Conservation (phyloP, 345 rosid species). For the Geranium rotundifolium region DNA sequence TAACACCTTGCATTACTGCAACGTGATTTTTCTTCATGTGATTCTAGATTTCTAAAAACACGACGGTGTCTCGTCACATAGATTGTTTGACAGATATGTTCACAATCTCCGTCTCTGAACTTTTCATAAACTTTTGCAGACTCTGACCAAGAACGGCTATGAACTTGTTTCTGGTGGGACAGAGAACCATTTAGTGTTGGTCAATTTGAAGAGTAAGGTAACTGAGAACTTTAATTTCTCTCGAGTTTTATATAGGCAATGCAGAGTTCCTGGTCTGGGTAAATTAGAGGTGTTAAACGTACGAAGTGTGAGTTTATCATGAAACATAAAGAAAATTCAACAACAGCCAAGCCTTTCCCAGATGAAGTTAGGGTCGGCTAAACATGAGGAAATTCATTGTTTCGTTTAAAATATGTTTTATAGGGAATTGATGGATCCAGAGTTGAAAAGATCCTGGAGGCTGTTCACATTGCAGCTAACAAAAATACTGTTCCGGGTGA, state of each 20-base stretch:
- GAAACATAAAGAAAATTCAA: not conserved
- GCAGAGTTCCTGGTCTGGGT: too few relatives aligned
- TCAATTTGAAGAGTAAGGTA: slow-evolving; percentile 88
- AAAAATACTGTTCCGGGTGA: slow-evolving; percentile 99
- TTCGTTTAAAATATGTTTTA: slow-evolving; percentile 2
- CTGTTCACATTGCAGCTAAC: slow-evolving; percentile 97
- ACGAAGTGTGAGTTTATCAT: not conserved
- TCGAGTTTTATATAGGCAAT: too few relatives aligned
- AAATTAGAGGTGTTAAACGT: too few relatives aligned
- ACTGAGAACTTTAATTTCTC: slow-evolving; percentile 2
- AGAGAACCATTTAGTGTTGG: slow-evolving; percentile 93
- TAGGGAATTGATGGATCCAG: slow-evolving; percentile 95
- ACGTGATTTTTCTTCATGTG: too few relatives aligned
- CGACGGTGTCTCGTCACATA: too few relatives aligned
- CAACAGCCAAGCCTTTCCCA: not conserved
- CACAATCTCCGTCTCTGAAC: not conserved
- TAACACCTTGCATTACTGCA: not conserved
- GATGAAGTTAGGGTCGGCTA: too few relatives aligned
- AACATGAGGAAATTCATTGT: too few relatives aligned
- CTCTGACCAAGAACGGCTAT: slow-evolving; percentile 52
- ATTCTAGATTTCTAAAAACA: too few relatives aligned
- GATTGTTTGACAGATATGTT: too few relatives aligned
- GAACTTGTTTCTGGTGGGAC: slow-evolving; percentile 98
- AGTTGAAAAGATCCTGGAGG: slow-evolving; percentile 97
- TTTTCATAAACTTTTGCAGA: slow-evolving; percentile 28